Evolutionary conservation across 352 stramenopile species (phyloP), one percentile per base, ranked within the genome.

Genomic region (Phytophthora pistaciae): DNA sequence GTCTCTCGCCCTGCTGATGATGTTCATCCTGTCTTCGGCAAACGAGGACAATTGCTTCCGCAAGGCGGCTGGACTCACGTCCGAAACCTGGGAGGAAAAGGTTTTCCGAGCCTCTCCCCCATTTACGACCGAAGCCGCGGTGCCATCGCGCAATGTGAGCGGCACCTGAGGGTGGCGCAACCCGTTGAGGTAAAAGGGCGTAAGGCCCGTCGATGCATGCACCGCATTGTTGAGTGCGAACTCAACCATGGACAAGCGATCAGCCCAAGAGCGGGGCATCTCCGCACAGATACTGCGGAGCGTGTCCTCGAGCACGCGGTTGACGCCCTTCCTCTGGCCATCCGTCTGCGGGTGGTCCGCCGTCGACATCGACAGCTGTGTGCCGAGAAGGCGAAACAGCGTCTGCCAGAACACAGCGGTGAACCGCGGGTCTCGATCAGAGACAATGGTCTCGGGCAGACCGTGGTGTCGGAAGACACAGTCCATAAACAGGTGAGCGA

Each of bases 401-500:
- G 40, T 21, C 18, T 40, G 1, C 60, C 64, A 75, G 61, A 78
- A 72, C 4, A 20, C 23, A 27, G 56, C 60, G 3, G 48, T 68
- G 31, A 79, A 66, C 7, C 60, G 55, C 13, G 54, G 16, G 48
- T 70, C 56, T 42, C 55, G 25, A 13, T 74, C 36, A 0, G 55
- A 66, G 36, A 64, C 60, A 31, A 66, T 52, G 8, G 68, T 60
- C 38, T 54, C 23, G 33, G 33, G 69, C 1, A 85, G 21, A 8
- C 66, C 60, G n/a, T 75, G 72, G 14, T 60, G 60, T 1, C 58
- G 55, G 18, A 79, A 78, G 0, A 76, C 64, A 18, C n/a, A 25
- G 29, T 82, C 69, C 0, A 85, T 1, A 36, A 82, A 83, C 18
- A 82, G 23, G 31, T 9, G 13, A 1, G 69, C 68, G 27, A 36